These are phyloP conservation scores for Blastomyces silverae DNA, from an alignment of 2,329 filamentous ascomycete species.

Conservation along the genomic window DNA sequence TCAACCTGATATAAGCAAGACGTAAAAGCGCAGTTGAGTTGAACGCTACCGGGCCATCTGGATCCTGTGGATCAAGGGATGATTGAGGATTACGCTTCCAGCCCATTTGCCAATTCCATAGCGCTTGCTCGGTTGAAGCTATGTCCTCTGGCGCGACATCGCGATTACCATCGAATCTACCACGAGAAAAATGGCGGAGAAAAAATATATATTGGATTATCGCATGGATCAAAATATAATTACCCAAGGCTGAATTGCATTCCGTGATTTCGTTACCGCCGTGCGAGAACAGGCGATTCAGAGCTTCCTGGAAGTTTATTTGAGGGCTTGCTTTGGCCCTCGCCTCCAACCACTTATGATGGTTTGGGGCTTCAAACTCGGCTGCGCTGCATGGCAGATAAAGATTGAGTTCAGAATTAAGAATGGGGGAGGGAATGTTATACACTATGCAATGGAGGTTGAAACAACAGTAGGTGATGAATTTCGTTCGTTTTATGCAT, in stretches of 20 bases:
- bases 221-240: conserved; percentile 50
- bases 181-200: conserved; percentile 40
- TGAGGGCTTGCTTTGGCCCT: conserved; percentile 18
- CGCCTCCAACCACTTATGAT: conserved; percentile 44
- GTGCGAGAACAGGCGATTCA: conserved; percentile 37
- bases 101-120: conserved; percentile 37
- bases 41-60: conserved; percentile 57
- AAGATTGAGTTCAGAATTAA: conserved; percentile 50
- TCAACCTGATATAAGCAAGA: conserved; percentile 52
- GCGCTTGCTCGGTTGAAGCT: conserved; percentile 39
- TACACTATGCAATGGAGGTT: conserved; percentile 57
- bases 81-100: conserved; percentile 39
- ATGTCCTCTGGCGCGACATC: conserved; percentile 38
- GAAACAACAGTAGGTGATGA: conserved; percentile 53
- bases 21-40: conserved; percentile 59
- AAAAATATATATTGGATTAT: conserved; percentile 51
- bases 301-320: conserved; percentile 39
- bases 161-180: conserved; percentile 30
- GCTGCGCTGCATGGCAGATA: conserved; percentile 50
- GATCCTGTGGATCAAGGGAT: conserved; percentile 27
- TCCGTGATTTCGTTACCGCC: conserved; percentile 30
- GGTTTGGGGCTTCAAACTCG: conserved; percentile 50
- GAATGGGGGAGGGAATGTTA: conserved; percentile 53
- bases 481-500: conserved; percentile 49
- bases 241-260: conserved; percentile 46